Evolutionary conservation across 75 land plant species (phyloP).

Genomic region (Cryptomeria japonica): DNA sequence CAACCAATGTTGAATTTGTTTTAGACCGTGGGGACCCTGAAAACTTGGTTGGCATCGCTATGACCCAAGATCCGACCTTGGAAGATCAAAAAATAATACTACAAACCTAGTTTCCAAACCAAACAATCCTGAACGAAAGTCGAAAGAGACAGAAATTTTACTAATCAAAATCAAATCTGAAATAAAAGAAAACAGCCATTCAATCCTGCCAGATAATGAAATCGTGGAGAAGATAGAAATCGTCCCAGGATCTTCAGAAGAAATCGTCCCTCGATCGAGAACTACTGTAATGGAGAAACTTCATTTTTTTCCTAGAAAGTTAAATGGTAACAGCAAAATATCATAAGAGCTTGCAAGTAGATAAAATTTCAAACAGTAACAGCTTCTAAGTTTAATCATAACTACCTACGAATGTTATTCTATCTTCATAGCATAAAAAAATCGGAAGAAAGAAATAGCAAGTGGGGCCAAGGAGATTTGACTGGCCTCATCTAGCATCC

Average conservation of each 20-base stretch:
- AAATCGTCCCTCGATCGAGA: too few species aligned
- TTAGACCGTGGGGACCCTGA: neutral
- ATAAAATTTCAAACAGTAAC: too few species aligned
- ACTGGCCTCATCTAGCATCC: constrained; percentile 89
- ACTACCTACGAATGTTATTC: too few species aligned
- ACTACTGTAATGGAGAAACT: too few species aligned
- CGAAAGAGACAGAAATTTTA: neutral
- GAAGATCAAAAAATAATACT: neutral
- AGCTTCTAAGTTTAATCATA: too few species aligned
- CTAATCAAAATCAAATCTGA: neutral
- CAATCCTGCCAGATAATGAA: neutral
- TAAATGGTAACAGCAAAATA: too few species aligned
- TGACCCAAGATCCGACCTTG: neutral
- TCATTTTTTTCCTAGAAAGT: too few species aligned
- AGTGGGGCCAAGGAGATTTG: constrained; percentile 3
- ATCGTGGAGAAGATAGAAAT: neutral
- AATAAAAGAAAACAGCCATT: neutral
- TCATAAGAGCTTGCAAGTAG: too few species aligned
- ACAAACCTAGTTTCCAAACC: neutral
- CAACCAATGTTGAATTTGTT: neutral
- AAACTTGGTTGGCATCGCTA: neutral
- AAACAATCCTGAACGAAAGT: neutral
- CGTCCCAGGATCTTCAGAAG: too few species aligned
- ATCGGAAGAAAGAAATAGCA: neutral
- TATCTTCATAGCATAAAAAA: too few species aligned